Evolutionary conservation across 75 land plant genomes (phyloP), one percentile per base, ranked within the genome.

Genomic region (Azolla pinnata): DNA sequence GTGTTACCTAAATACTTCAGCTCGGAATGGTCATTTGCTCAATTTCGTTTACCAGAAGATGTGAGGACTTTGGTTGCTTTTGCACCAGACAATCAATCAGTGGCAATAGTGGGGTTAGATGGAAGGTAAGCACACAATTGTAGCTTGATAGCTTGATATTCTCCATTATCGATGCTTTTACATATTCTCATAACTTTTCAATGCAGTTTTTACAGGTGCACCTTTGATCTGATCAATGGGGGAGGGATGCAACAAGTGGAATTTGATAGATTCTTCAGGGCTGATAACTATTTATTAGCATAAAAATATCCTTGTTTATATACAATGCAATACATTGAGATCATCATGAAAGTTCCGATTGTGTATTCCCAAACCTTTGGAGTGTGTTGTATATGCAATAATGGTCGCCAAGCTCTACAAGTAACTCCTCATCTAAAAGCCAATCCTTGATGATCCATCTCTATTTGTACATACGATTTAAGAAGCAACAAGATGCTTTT

Each of bases 11-110:
- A 75, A 60, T 90, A 90, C 65, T 87, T 90, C 60, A 75, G 84
- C 59, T 90, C 96, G 21, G 96, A 90, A 62, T 90, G 96, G 96
- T 90, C 96, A 21, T 81, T 90, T 44, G 91, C 96, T 26, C 96
- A 90, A 57, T 90, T 86, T 56, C 81, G 86, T 17, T 62, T 86
- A 60, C 82, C 68, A 29, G 96, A 86, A 60, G 83, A 76, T 44
- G 56, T 60, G 12, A 79, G 67, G 14, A 72, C 81, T 31, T 48
- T 86, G 57, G 92, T 79, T 58, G 92, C 92, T n/a, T 90, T 90
- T 76, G 96, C 92, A 4, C 74, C 75, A 49, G 78, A 81, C 40
- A 83, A 81, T 68, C 73, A 90, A 56, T 81, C 87, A 5, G 54
- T 86, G 1, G 52, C 81, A 17, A 81, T 90, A 60, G 66, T 81